Evolutionary conservation across 2,329 filamentous ascomycete species (phyloP), one percentile per base, ranked within the genome.

Genomic region (Diaporthe ilicicola): DNA sequence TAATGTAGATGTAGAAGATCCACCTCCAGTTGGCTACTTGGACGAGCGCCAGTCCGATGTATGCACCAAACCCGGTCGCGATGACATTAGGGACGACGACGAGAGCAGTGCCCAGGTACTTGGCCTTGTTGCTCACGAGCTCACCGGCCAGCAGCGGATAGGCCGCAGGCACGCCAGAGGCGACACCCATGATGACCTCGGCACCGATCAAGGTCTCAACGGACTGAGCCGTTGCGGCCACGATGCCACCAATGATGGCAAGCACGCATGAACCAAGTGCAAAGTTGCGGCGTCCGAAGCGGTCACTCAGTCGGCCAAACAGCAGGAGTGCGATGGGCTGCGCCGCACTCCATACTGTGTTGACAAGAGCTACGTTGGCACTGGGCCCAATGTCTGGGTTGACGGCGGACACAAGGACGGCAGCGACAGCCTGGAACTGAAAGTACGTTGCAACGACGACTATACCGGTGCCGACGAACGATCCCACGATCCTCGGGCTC

Each of bases 51-150:
- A 39, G 13, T 15, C 37, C 37, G 37, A 39, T 39, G 10, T 39
- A 39, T 15, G 37, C 37, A 39, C 37, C 37, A 15, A 39, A 39
- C 7, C 37, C 37, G 37, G 37, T 39, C 37, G 37, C 37, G 37
- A 39, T 39, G 37, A 39, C 79, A 44, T 79, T 80, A 3, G 79
- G 79, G 42, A 77, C 69, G 53, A 81, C 82, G 32, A 81, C 76
- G 34, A 80, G 77, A 7, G 78, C 78, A 9, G 78, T 59, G 4
- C 79, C 79, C 66, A 79, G 74, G 13, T 78, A 77, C 10, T 82
- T 79, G 67, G 83, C 81, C 76, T 83, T 83, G 76, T 83, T 84
- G 22, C 82, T 82, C 17, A 84, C 80, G 22, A 84, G 74, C 74
- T 84, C 82, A 22, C 80, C 79, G 15, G 84, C 76, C 7, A 79